These are phyloP conservation scores for Beauveria medogensis DNA, from an alignment of 2,329 filamentous ascomycete species.

Conservation along the genomic window DNA sequence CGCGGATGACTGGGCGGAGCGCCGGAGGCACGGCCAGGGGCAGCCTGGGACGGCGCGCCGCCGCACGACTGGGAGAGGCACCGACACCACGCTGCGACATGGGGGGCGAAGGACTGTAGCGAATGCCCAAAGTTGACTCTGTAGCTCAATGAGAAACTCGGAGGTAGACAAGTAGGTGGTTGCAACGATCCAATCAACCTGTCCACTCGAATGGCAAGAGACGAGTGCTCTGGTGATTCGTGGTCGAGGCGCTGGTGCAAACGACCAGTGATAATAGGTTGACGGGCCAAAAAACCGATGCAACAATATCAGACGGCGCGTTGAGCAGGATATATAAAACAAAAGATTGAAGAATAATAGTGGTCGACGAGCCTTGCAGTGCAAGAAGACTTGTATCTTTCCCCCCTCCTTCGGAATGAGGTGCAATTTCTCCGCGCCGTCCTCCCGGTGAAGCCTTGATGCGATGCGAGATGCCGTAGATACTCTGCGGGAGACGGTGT, in stretches of 20 bases:
- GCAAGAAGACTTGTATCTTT: not conserved
- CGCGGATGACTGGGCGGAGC: conserved; percentile 48
- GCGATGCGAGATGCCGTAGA: not conserved
- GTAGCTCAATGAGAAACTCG: too few species aligned
- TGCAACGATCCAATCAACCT: not conserved
- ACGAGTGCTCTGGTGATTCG: not conserved
- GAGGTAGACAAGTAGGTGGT: not conserved
- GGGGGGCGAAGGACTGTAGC: not conserved
- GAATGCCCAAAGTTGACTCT: too few species aligned
- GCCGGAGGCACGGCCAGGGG: conserved; percentile 34
- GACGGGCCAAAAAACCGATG: not conserved
- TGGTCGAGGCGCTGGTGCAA: not conserved
- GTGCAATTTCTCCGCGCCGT: not conserved
- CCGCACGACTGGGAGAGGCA: too few species aligned
- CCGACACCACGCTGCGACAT: not conserved
- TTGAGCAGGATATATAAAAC: not conserved
- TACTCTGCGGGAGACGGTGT: not conserved
- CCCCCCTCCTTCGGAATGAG: not conserved
- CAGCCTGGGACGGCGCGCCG: not conserved
- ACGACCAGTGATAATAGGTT: not conserved
- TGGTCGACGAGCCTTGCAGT: not conserved
- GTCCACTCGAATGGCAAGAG: not conserved
- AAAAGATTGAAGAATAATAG: not conserved
- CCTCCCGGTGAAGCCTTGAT: not conserved
- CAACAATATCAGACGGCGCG: not conserved